phyloP scores from a whole-genome alignment of 345 rosid species.

The Stellera chamaejasme region DNA sequence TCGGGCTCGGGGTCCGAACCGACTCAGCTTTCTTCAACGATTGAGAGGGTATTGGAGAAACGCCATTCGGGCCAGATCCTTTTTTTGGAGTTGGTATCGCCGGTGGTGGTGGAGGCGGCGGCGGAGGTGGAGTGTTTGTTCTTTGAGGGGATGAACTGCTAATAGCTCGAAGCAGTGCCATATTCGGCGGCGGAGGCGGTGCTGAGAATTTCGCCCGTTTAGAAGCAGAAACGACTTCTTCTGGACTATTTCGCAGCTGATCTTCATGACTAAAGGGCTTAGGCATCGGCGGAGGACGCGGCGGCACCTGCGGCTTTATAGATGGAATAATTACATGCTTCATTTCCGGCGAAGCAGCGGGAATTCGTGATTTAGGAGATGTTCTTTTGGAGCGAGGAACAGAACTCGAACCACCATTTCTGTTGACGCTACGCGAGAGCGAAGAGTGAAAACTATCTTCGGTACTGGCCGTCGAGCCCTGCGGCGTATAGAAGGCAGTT shows the following conservation, averaged over 20 bases:
- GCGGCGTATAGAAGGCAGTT: slow-evolving; percentile 71
- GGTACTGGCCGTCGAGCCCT: slow-evolving; percentile 56
- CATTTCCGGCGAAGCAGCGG: slow-evolving; percentile 79
- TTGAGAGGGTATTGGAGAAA: slow-evolving; percentile 20
- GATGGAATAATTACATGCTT: slow-evolving; percentile 80
- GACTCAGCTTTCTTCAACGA: slow-evolving; percentile 25
- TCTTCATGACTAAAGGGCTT: slow-evolving; percentile 11
- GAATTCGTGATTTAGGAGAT: slow-evolving; percentile 57
- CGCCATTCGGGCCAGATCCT: slow-evolving; percentile 23
- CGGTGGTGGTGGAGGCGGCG: slow-evolving; percentile 42
- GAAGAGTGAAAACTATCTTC: slow-evolving; percentile 65
- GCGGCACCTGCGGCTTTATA: slow-evolving; percentile 41
- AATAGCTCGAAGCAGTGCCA: slow-evolving; percentile 68
- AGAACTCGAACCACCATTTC: slow-evolving; percentile 17
- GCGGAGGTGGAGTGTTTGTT: slow-evolving; percentile 23
- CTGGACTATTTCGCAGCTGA: slow-evolving; percentile 12
- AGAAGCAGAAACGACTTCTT: slow-evolving; percentile 18
- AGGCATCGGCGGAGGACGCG: slow-evolving; percentile 20
- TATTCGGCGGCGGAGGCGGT: slow-evolving; percentile 88
- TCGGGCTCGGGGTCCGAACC: slow-evolving; percentile 36
- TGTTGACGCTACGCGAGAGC: slow-evolving; percentile 24
- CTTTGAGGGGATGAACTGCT: slow-evolving; percentile 30
- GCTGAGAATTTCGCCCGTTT: slow-evolving; percentile 60
- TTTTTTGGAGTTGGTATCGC: slow-evolving; percentile 27
- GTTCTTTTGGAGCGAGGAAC: slow-evolving; percentile 80